Evolutionary conservation across 768 basidiomycete species (phyloP).

Genomic region (Leccinum ochraceum): DNA sequence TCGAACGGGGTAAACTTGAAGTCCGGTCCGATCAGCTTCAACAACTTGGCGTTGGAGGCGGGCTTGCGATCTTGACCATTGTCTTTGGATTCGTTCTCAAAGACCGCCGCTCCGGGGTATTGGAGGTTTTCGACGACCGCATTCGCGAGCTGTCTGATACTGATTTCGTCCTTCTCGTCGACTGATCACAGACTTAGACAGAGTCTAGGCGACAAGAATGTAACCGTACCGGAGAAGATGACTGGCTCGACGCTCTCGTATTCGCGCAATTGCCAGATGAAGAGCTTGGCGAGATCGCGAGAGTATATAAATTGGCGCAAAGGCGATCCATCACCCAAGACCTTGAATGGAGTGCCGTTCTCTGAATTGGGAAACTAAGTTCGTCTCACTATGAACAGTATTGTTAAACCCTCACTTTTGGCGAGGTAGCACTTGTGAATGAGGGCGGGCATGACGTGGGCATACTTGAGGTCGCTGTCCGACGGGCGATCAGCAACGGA

Average conservation of each 20-base stretch:
- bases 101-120: conserved; percentile 76
- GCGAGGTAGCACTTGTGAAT: conserved; percentile 93
- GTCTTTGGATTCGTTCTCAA: conserved; percentile 63
- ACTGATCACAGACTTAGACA: conserved; percentile 44
- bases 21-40: conserved; percentile 63
- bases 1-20: conserved; percentile 95
- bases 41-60: conserved; percentile 87
- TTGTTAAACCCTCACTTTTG: conserved; percentile 56
- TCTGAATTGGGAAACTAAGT: conserved; percentile 46
- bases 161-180: conserved; percentile 91
- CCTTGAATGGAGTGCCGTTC: conserved; percentile 77
- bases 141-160: conserved; percentile 87
- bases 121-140: conserved; percentile 85
- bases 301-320: conserved; percentile 98
- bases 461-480: conserved; percentile 77
- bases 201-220: background rate
- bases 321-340: conserved; percentile 89
- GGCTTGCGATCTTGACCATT: conserved; percentile 98
- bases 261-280: conserved; percentile 90
- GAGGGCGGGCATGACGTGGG: conserved; percentile 93
- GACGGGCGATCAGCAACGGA: conserved; percentile 7
- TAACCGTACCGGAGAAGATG: conserved; percentile 75
- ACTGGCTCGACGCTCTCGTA: conserved; percentile 93
- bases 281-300: conserved; percentile 91
- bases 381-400: background rate